phyloP scores from a whole-genome alignment of 257 asterid genomes.

The Rauvolfia tetraphylla region DNA sequence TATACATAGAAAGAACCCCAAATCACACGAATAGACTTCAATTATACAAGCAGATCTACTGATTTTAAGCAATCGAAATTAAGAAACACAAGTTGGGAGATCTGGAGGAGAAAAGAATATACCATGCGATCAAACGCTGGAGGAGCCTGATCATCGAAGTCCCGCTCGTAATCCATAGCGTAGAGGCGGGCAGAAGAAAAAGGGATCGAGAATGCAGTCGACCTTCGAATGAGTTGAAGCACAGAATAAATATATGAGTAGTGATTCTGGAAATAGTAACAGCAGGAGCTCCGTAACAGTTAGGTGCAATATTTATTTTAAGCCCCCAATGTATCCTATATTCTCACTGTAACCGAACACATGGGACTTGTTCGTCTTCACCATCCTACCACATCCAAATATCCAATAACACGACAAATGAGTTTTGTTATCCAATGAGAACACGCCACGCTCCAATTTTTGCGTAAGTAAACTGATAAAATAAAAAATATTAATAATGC shows the following conservation, averaged over 20 bases:
- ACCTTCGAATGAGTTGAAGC: neutral
- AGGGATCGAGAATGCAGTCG: neutral
- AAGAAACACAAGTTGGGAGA: constrained; percentile 13
- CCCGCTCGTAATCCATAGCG: constrained; percentile 42
- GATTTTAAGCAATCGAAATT: constrained; percentile 13
- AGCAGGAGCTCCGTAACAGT: neutral
- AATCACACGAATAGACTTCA: neutral
- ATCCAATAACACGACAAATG: neutral
- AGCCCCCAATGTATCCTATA: constrained; percentile 12
- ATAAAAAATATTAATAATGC: too few relatives aligned
- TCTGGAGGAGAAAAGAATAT: constrained; percentile 16
- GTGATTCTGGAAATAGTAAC: constrained; percentile 4
- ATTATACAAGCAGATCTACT: constrained; percentile 27
- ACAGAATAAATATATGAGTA: neutral
- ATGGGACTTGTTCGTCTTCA: neutral
- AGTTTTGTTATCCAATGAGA: neutral
- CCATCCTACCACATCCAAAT: neutral
- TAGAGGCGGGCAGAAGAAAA: neutral
- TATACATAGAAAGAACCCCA: neutral
- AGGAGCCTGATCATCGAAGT: constrained; percentile 33
- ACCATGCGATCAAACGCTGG: constrained; percentile 60
- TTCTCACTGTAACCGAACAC: neutral
- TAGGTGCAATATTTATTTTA: constrained; percentile 7
- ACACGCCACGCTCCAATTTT: neutral
- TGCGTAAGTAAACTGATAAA: neutral